Percentiles rank a stretch among this genome's conserved stretches.
These are phyloP conservation scores for Clonostachys rosea DNA, from an alignment of 2,329 filamentous ascomycete genomes.

Conservation along the genomic window DNA sequence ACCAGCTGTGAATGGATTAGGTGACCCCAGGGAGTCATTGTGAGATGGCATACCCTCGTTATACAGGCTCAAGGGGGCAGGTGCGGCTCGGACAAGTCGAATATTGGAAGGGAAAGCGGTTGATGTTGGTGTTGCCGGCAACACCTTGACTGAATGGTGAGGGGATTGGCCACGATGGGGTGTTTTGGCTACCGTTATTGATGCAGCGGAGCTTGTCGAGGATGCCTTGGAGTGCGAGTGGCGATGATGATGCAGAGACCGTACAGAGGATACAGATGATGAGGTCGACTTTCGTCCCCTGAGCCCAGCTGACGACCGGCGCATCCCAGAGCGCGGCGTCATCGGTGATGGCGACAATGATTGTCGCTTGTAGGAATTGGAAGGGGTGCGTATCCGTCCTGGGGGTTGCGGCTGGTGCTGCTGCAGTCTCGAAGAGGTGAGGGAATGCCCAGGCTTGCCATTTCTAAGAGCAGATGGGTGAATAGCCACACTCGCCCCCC, in stretches of 20 bases:
- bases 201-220: constrained; percentile 80
- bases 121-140: constrained; percentile 80
- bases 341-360: constrained; percentile 83
- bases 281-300: constrained; percentile 93
- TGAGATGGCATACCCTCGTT: constrained; percentile 53
- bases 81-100: constrained; percentile 65
- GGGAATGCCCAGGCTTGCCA: background rate
- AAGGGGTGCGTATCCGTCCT: constrained; percentile 18
- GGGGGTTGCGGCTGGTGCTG: constrained; percentile 18
- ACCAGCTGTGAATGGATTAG: constrained; percentile 55
- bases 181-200: constrained; percentile 66
- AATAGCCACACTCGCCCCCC: constrained; percentile 5
- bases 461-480: background rate
- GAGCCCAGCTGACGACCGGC: constrained; percentile 77
- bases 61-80: constrained; percentile 45
- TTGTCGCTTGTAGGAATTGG: constrained; percentile 59
- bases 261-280: constrained; percentile 87
- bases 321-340: constrained; percentile 82
- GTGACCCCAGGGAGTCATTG: constrained; percentile 29
- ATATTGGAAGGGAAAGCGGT: constrained; percentile 79
- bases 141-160: constrained; percentile 89
- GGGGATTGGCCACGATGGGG: constrained; percentile 67
- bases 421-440: background rate
- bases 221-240: constrained; percentile 92
- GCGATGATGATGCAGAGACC: constrained; percentile 82